phyloP scores from a whole-genome alignment of 441 rosid species.

The Theobroma grandiflorum region DNA sequence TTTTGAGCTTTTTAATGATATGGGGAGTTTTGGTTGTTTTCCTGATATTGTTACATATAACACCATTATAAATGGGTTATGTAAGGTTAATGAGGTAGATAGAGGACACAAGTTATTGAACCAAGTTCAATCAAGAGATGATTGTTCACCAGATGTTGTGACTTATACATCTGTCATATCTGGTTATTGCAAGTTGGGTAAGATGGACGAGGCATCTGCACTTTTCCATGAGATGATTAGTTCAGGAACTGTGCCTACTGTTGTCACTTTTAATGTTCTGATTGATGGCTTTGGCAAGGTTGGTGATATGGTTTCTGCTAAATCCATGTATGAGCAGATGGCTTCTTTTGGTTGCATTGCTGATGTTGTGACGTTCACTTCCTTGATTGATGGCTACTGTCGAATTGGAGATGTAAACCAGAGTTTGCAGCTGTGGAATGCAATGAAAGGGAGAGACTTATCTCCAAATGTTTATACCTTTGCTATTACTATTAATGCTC shows the following conservation, averaged over 20 bases:
- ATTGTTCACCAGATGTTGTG: conserved; percentile 56
- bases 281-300: conserved; percentile 83
- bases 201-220: conserved; percentile 65
- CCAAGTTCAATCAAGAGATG: conserved; percentile 44
- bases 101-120: conserved; percentile 58
- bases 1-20: conserved; percentile 55
- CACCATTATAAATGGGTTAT: conserved; percentile 74
- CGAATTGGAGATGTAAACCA: conserved; percentile 70
- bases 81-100: conserved; percentile 59
- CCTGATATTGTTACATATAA: conserved; percentile 78
- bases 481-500: conserved; percentile 64
- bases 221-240: conserved; percentile 67
- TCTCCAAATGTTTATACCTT: conserved; percentile 76
- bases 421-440: conserved; percentile 72
- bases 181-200: conserved; percentile 73
- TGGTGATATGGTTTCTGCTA: conserved; percentile 61
- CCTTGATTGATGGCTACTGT: conserved; percentile 84
- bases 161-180: conserved; percentile 79
- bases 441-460: conserved; percentile 59
- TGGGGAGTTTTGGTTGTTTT: conserved; percentile 63
- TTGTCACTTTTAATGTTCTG: conserved; percentile 73
- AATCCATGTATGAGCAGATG: conserved; percentile 59
- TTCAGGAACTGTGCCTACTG: conserved; percentile 59
- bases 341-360: conserved; percentile 54
- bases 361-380: conserved; percentile 77